phyloP scores from a whole-genome alignment of 352 stramenopile species.

The Pythium aristosporum region DNA sequence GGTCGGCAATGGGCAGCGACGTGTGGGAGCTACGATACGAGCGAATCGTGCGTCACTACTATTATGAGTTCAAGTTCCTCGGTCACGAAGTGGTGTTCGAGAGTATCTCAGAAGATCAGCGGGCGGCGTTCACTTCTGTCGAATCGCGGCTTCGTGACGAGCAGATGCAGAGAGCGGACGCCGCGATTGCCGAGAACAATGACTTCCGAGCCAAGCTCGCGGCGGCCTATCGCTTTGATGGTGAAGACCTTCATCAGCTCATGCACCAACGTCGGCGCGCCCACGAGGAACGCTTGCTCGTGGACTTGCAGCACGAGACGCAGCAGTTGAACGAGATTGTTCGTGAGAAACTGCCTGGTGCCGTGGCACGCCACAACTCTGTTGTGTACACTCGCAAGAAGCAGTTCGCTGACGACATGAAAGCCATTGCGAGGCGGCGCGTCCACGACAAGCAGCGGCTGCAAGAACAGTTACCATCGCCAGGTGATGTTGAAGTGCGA shows the following conservation, averaged over 20 bases:
- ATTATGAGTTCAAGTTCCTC: slow-evolving; percentile 72
- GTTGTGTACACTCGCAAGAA: slow-evolving; percentile 8
- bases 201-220: slow-evolving; percentile 33
- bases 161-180: slow-evolving; percentile 31
- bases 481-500: slow-evolving; percentile 5
- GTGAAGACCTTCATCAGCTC: neutral
- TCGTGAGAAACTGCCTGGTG: slow-evolving; percentile 1
- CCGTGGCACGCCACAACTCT: slow-evolving; percentile 8
- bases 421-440: slow-evolving; percentile 9
- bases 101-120: slow-evolving; percentile 19
- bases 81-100: slow-evolving; percentile 48
- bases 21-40: slow-evolving; percentile 55
- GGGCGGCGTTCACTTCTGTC: slow-evolving; percentile 6
- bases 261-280: slow-evolving; percentile 8
- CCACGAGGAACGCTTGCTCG: slow-evolving; percentile 22
- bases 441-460: slow-evolving; percentile 1
- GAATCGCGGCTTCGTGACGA: slow-evolving; percentile 28
- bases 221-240: slow-evolving; percentile 28
- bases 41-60: slow-evolving; percentile 57
- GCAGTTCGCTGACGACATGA: slow-evolving; percentile 25
- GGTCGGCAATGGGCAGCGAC: slow-evolving; percentile 27
- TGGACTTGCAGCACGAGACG: slow-evolving; percentile 23
- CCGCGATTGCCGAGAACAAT: slow-evolving; percentile 41
- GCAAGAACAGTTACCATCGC: neutral
- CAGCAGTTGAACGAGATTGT: slow-evolving; percentile 34